phyloP scores from a whole-genome alignment of 2,329 filamentous ascomycete genomes.

The Fusarium xylarioides region DNA sequence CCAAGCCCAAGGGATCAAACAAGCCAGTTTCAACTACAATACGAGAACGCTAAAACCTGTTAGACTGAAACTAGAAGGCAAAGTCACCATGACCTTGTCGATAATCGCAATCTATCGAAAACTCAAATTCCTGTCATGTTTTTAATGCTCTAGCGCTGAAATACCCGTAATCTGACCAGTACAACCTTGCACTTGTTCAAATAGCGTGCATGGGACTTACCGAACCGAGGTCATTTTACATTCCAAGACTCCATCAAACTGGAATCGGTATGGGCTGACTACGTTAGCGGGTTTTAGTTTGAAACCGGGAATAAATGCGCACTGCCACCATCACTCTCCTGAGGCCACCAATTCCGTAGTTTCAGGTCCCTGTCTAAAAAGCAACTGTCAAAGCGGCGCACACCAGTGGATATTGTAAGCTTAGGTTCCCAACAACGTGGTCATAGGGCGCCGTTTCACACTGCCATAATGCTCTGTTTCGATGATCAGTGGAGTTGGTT shows the following conservation, averaged over 20 bases:
- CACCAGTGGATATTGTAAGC: neutral
- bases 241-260: neutral
- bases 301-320: conserved; percentile 14
- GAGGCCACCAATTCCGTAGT: neutral
- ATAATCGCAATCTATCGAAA: neutral
- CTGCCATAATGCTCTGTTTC: conserved; percentile 1
- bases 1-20: neutral
- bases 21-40: neutral
- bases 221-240: neutral
- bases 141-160: neutral
- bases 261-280: neutral
- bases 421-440: neutral
- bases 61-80: conserved; percentile 4
- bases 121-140: neutral
- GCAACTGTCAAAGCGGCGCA: conserved; percentile 10
- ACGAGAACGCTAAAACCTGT: conserved; percentile 7
- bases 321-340: neutral
- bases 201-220: neutral
- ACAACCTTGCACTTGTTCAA: neutral
- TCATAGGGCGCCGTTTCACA: conserved; percentile 12
- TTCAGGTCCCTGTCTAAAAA: conserved; percentile 14
- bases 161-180: neutral
- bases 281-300: neutral
- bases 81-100: neutral
- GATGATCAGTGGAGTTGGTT: conserved; percentile 9